Base-by-base conservation (phyloP, 2,329 filamentous ascomycete species). In the Ophidiomyces ophidiicola region DNA sequence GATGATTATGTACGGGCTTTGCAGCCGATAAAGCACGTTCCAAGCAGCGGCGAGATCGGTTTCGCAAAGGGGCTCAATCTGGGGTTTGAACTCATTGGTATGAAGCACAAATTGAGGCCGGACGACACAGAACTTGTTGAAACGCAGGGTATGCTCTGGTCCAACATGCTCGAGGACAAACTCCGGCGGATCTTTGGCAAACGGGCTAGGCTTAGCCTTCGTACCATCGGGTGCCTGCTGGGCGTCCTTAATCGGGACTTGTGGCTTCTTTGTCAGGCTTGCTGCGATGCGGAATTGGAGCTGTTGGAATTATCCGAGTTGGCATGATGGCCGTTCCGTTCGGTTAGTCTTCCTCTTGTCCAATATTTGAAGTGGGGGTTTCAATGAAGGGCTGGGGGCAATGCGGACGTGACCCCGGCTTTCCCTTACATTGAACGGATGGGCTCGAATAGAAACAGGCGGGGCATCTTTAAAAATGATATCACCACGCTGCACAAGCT, bases 101-200 rank as follows among this genome's bases (percentile, higher is more conserved):
- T 48, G 46, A 19, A 50, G 23, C 21, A 50, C 43, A 28, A 50
- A 42, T 36, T 48, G 46, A 1, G 48, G 45, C 4, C 48, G 45
- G 11, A 48, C 34, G 18, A 46, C 44, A 32, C 46, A 48, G 35
- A 47, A 50, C 32, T 50, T 50, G 41, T 50, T 50, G 29, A 50
- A 39, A 21, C 47, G 46, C 17, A 50, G 28, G 11, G 44, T 48
- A 39, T 50, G 48, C 20, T 43, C 46, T 1, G 41, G 25, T 7
- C 36, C 33, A 19, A 47, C 40, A 28, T 43, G 25, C 15, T 42
- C 39, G 24, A 50, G 31, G n/a, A 44, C 42, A 31, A 50, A 48
- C 15, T 48, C 45, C 7, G 48, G 48, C 18, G 44, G 39, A 44
- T 47, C 42, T 25, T 42, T 40, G 21, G 39, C 39, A 25, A 44